phyloP scores from a whole-genome alignment of 139 green algal genomes.

The Chlorella sp. region DNA sequence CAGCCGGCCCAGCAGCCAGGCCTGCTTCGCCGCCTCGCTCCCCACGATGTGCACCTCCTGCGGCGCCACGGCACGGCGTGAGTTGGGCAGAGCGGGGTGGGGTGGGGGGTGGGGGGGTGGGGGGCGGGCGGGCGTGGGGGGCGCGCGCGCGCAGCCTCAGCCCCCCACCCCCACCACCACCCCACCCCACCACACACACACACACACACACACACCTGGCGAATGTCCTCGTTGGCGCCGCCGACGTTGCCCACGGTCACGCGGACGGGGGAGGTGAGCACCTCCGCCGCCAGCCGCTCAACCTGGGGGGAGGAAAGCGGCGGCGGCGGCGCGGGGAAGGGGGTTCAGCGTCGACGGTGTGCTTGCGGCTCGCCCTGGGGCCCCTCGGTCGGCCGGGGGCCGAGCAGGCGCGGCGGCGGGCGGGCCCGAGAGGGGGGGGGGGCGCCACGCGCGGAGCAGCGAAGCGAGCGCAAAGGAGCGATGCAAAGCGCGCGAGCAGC shows the following conservation, averaged over 20 bases:
- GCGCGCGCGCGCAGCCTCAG: background rate
- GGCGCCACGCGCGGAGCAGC: no score
- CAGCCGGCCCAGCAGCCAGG: conserved; percentile 76
- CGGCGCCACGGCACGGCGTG: no score
- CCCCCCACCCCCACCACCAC: background rate
- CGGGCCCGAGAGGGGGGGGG: no score
- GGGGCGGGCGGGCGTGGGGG: background rate
- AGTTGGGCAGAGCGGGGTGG: no score
- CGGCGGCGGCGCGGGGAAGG: no score
- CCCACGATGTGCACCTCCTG: conserved; percentile 53
- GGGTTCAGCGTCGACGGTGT: no score
- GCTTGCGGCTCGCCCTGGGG: no score
- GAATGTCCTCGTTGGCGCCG: conserved; percentile 82
- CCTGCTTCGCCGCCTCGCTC: conserved; percentile 66
- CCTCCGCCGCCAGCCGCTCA: conserved; percentile 75
- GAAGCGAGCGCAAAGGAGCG: no score
- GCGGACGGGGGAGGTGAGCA: conserved; percentile 77
- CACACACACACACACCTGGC: conserved; percentile 27
- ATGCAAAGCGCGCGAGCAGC: no score
- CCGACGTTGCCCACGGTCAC: conserved; percentile 64
- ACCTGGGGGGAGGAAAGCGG: no score
- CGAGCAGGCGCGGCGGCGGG: no score
- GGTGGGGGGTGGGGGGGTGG: background rate
- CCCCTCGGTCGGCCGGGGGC: no score
- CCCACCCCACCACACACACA: background rate